These are phyloP conservation scores for Mycosarcoma mackinlayi DNA, from an alignment of 1,284 basidiomycete species.

Conservation along the genomic window DNA sequence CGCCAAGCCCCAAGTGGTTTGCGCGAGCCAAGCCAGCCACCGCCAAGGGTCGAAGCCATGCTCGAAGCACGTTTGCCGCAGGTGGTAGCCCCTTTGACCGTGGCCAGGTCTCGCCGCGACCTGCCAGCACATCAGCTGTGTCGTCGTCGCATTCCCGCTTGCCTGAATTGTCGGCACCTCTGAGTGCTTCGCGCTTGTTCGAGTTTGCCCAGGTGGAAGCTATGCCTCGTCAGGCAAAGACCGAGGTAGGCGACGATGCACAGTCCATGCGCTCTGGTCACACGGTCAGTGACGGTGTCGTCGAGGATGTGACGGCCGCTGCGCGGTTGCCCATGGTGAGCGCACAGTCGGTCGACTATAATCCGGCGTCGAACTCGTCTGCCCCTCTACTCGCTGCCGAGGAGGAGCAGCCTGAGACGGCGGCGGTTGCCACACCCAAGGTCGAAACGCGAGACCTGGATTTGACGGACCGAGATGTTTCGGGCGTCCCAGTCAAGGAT, in stretches of 20 bases:
- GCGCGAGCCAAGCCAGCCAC: slow-evolving; percentile 30
- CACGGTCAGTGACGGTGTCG: slow-evolving; percentile 11
- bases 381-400: slow-evolving; percentile 4
- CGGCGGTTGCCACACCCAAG: neutral
- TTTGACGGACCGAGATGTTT: neutral
- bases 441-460: neutral
- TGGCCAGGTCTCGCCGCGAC: slow-evolving; percentile 38
- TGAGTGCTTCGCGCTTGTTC: slow-evolving; percentile 41
- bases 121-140: slow-evolving; percentile 48
- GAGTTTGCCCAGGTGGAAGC: slow-evolving; percentile 23
- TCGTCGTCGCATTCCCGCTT: slow-evolving; percentile 18
- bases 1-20: slow-evolving; percentile 59
- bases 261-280: slow-evolving; percentile 16
- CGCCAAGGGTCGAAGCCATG: slow-evolving; percentile 20
- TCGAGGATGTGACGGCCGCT: neutral
- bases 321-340: neutral
- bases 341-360: neutral
- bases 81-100: slow-evolving; percentile 24
- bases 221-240: slow-evolving; percentile 13
- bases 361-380: neutral
- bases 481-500: neutral
- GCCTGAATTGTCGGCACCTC: slow-evolving; percentile 28
- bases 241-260: slow-evolving; percentile 17
- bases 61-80: slow-evolving; percentile 26
- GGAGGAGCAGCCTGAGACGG: neutral